These are phyloP conservation scores for Penicillium vulpinum DNA, from an alignment of 2,329 filamentous ascomycete species.

Conservation along the genomic window DNA sequence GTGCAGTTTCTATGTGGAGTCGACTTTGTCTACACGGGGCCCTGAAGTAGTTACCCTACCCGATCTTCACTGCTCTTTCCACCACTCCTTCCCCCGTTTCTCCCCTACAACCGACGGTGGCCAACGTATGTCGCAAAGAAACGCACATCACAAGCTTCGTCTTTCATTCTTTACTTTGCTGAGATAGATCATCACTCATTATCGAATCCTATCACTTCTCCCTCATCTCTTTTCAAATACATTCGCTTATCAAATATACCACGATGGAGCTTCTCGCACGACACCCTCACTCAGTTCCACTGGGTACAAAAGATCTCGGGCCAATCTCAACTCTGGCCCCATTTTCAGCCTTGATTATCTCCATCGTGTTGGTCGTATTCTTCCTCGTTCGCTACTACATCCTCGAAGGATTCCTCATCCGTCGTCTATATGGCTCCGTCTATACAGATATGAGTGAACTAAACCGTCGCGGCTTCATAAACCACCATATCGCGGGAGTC, in stretches of 20 bases:
- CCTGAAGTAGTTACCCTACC: not conserved
- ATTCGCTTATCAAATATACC: not conserved
- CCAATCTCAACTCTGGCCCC: slow-evolving; percentile 27
- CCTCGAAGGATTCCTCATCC: slow-evolving; percentile 43
- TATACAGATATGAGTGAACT: slow-evolving; percentile 40
- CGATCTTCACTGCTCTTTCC: not conserved
- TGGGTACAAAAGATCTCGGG: slow-evolving; percentile 6
- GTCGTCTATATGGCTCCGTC: slow-evolving; percentile 34
- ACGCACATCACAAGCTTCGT: not conserved
- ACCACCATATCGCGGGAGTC: slow-evolving; percentile 48
- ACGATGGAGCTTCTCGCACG: not conserved
- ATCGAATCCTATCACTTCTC: too few relatives aligned
- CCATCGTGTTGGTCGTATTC: slow-evolving; percentile 28
- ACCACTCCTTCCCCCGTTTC: not conserved
- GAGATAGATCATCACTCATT: not conserved
- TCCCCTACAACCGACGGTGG: not conserved
- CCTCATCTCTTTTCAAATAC: not conserved
- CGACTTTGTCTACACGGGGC: not conserved
- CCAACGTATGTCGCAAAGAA: not conserved
- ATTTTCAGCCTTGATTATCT: slow-evolving; percentile 31
- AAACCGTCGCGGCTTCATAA: slow-evolving; percentile 46
- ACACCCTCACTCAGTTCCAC: not conserved
- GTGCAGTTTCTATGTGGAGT: not conserved
- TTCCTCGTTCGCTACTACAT: slow-evolving; percentile 48
- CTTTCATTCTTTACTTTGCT: not conserved